These are phyloP conservation scores for Podochytrium sp. DNA, from an alignment of 192 early-diverging fungal genomes.

Conservation along the genomic window DNA sequence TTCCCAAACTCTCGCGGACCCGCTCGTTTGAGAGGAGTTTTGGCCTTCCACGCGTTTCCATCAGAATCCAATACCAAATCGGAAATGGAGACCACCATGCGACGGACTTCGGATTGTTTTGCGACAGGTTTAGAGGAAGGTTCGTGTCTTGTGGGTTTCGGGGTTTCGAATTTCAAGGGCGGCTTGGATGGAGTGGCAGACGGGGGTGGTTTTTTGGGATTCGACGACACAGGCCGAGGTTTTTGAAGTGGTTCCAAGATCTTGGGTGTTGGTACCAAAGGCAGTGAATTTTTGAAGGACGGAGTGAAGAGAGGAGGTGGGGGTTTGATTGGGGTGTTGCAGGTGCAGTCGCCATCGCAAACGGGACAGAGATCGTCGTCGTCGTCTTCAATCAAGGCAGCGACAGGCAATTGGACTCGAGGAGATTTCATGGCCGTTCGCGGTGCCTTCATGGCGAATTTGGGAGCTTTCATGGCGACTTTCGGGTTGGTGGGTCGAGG, in stretches of 20 bases:
- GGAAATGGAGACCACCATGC: constrained; percentile 6
- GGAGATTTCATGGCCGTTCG: neutral
- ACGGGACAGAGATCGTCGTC: constrained; percentile 34
- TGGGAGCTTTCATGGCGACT: constrained; percentile 1
- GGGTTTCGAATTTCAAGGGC: no score
- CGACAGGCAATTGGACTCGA: neutral
- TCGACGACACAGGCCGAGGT: neutral
- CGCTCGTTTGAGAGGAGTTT: neutral
- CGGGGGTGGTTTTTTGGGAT: neutral
- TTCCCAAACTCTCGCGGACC: constrained; percentile 10
- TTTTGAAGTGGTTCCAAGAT: neutral
- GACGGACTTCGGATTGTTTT: neutral
- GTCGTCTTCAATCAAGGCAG: neutral
- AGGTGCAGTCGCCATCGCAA: constrained; percentile 32
- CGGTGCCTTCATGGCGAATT: neutral
- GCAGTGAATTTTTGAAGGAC: neutral
- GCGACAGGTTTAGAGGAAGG: neutral
- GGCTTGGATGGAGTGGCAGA: neutral
- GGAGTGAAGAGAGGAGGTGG: neutral
- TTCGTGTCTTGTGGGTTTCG: no score
- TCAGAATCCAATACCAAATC: constrained; percentile 12
- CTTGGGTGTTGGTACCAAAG: neutral
- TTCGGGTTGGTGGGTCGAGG: neutral
- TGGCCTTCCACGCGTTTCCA: constrained; percentile 26
- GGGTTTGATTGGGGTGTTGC: constrained; percentile 8